Evolutionary conservation across 2,329 filamentous ascomycete species (phyloP), one percentile per base, ranked within the genome.

Genomic region (Penicillium sp.): DNA sequence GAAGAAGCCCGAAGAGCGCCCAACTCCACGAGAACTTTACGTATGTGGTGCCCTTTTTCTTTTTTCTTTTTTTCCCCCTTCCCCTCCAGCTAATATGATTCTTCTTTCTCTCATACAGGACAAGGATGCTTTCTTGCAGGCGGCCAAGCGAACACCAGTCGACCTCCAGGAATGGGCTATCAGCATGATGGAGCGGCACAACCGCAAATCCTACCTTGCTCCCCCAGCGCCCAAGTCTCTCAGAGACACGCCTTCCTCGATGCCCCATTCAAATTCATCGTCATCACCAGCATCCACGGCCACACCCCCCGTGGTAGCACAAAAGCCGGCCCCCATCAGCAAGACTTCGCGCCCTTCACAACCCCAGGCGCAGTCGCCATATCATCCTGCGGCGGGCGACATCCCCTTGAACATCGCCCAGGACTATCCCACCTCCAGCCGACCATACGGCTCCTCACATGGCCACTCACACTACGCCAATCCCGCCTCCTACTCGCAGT

Each of bases 101-200:
- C 49, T 51, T 49, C 61, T 70, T 27, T 36, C 34, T 18, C 11
- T 12, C 26, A 33, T 46, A 2, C 50, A 94, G 89, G 90, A 96
- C 57, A 85, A 86, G 52, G 93, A 98, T 65, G 83, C 90, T 3
- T 98, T 98, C 70, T 82, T 98, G 18, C 90, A 95, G 71, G 93
- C 93, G 45, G 93, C 93, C 42, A 97, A 97, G 75, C 83, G 91
- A 58, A 98, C 93, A 1, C 93, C 93, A 0, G 93, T 98, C 43
- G 86, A 98, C 66, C 78, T 98, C 32, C 83, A 87, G 68, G 88
- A 90, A 54, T 98, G 93, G 93, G 91, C 93, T 24, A 83, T 95
- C 42, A 84, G 88, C 61, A 81, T 97, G 76, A 91, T 97, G 82
- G 90, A 96, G 66, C 83, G 85, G 60, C 88, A 96, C 69, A 95